Evolutionary conservation across 2,329 filamentous ascomycete genomes (phyloP).

Genomic region (Hirsutella minnesotensis): DNA sequence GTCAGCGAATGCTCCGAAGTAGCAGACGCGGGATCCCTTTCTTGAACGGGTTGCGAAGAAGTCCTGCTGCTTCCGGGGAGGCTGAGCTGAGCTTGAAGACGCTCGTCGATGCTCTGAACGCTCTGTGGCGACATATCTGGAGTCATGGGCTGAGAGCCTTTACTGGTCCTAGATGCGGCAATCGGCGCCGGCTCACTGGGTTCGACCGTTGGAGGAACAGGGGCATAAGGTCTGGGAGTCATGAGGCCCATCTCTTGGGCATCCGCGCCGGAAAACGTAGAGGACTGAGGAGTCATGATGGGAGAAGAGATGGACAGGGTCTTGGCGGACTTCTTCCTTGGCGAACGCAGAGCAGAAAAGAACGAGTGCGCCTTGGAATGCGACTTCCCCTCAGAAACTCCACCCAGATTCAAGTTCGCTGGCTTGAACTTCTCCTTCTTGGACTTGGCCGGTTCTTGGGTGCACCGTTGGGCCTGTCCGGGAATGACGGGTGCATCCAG

Average conservation of each 20-base stretch:
- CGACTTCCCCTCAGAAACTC: constrained; percentile 32
- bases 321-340: constrained; percentile 39
- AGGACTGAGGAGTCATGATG: constrained; percentile 52
- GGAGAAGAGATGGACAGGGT: constrained; percentile 51
- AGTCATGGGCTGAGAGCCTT: constrained; percentile 12
- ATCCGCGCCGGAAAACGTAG: constrained; percentile 43
- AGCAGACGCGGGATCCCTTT: constrained; percentile 39
- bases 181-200: constrained; percentile 33
- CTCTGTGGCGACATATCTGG: constrained; percentile 28
- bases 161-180: constrained; percentile 14
- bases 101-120: constrained; percentile 41
- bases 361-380: constrained; percentile 48
- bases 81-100: constrained; percentile 30
- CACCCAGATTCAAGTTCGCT: constrained; percentile 34
- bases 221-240: constrained; percentile 45
- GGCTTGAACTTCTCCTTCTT: constrained; percentile 39
- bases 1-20: constrained; percentile 37
- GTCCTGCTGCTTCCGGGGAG: constrained; percentile 22
- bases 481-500: constrained; percentile 29
- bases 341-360: constrained; percentile 49
- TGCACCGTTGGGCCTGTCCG: constrained; percentile 12
- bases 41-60: constrained; percentile 24
- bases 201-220: constrained; percentile 44
- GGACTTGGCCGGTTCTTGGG: constrained; percentile 15
- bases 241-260: constrained; percentile 46